Evolutionary conservation across 768 basidiomycete species (phyloP), one percentile per base, ranked within the genome.

Genomic region (Piloderma croceum): DNA sequence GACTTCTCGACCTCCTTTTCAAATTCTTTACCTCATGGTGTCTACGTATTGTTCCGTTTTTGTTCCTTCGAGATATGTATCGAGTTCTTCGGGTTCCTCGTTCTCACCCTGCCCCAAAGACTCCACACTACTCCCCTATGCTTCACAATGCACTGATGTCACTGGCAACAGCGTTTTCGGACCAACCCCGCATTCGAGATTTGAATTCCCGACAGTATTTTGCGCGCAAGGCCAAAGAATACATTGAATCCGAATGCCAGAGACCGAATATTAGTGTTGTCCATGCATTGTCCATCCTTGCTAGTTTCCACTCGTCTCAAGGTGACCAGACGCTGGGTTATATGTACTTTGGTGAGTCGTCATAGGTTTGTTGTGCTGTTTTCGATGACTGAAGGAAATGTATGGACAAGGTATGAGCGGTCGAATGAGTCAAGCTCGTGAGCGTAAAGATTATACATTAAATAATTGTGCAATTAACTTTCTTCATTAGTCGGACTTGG

Each of bases 41-140:
- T 29, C 52, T 66, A 22, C 68, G 69, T 31, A 54, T 67, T 34
- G 57, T 68, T 3, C 67, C 69, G 7, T 50, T 57, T 24, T 57
- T 69, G 19, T 69, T 71, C 47, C 55, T 64, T 12, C 57, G 61
- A 20, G 69, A 70, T 49, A 69, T 70, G 69, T 57, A 63, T 34
- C 61, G 60, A 33, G 59, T 56, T 20, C 53, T 70, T 25, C 54
- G 50, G 24, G 36, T 49, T 4, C 59, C 65, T 6, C 48, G 36
- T 1, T 42, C 44, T 1, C 41, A 52, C 2, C 43, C 49, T 0
- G 53, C 53, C 31, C 69, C 69, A 1, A 71, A 70, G 43, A 70
- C 71, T 0, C 57, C 74, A 2, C 79, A 83, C 47, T 85, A 84
- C 56, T 81, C 79, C 3, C 79, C 82, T 0, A 77, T 84, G 73